These are phyloP conservation scores for Nitzschia palea DNA, from an alignment of 108 stramenopile genomes.

Conservation along the genomic window DNA sequence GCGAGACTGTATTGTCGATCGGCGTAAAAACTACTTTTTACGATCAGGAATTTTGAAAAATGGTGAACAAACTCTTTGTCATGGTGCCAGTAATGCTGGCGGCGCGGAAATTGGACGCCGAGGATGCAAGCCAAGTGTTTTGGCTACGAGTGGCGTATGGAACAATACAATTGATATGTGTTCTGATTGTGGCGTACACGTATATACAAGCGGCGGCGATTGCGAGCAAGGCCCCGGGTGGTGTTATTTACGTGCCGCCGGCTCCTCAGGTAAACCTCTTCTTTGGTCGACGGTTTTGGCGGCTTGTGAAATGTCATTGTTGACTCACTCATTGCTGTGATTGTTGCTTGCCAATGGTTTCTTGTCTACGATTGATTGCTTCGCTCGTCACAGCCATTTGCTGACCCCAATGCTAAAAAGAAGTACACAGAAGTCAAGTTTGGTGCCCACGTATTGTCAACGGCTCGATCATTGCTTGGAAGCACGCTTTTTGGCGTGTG, in stretches of 20 bases:
- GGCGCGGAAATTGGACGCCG: slow-evolving; percentile 83
- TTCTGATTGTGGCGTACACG: slow-evolving; percentile 58
- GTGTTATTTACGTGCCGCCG: slow-evolving; percentile 72
- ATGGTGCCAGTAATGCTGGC: slow-evolving; percentile 90
- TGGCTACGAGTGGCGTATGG: slow-evolving; percentile 72
- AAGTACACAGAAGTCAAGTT: slow-evolving; percentile 66
- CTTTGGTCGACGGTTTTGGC: too few species aligned
- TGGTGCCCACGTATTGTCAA: slow-evolving; percentile 46
- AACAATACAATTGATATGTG: slow-evolving; percentile 56
- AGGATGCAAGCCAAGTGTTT: slow-evolving; percentile 78
- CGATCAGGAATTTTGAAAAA: too few species aligned
- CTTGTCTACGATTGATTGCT: too few species aligned
- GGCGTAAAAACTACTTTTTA: not conserved
- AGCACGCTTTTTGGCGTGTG: slow-evolving; percentile 76
- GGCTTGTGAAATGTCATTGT: too few species aligned
- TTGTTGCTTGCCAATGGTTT: too few species aligned
- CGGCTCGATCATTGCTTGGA: slow-evolving; percentile 56
- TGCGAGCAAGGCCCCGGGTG: slow-evolving; percentile 31
- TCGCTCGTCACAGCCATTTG: slow-evolving; percentile 89
- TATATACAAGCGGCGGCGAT: slow-evolving; percentile 53
- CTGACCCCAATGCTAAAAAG: slow-evolving; percentile 75
- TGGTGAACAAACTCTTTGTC: slow-evolving; percentile 73
- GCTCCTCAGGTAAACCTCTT: slow-evolving; percentile 64
- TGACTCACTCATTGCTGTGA: too few species aligned
- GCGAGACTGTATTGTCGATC: too few species aligned